Percentiles rank a stretch among this genome's conserved stretches.
Evolutionary conservation across 345 rosid genomes (phyloP).

Genomic region (Nephelium lappaceum): DNA sequence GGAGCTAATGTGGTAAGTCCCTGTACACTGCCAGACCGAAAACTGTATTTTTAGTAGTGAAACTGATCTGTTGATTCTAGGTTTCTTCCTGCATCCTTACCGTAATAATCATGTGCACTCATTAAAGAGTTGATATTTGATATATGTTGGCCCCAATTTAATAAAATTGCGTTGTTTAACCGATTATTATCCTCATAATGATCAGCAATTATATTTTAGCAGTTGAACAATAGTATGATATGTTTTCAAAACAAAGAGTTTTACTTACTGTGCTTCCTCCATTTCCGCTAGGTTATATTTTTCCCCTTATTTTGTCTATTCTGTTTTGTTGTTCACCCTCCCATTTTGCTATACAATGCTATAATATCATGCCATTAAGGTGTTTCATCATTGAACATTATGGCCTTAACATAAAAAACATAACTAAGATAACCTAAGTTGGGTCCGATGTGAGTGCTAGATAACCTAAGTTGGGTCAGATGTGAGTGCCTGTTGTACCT

Average conservation of each 20-base stretch:
- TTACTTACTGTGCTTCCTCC: not conserved
- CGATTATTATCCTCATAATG: not conserved
- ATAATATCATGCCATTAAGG: not conserved
- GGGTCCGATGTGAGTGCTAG: not conserved
- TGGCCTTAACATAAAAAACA: not conserved
- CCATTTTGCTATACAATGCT: not conserved
- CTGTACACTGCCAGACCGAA: slow-evolving; percentile 7
- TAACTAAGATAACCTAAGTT: not conserved
- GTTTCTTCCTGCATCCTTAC: slow-evolving; percentile 9
- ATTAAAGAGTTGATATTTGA: not conserved
- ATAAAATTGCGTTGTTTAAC: not conserved
- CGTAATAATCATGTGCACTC: not conserved
- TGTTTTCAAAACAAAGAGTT: not conserved
- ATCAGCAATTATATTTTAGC: not conserved
- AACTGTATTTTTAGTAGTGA: not conserved
- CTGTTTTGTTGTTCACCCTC: not conserved
- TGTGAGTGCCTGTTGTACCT: not conserved
- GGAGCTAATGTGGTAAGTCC: slow-evolving; percentile 87
- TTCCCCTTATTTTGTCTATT: slow-evolving; percentile 3
- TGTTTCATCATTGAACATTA: not conserved
- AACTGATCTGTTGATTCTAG: slow-evolving; percentile 3
- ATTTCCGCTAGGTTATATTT: not conserved
- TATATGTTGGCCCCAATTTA: not conserved
- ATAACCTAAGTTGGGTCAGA: not conserved
- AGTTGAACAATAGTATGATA: too few species aligned